phyloP scores from a whole-genome alignment of 1,284 basidiomycete species.

The Vanrija sp. region DNA sequence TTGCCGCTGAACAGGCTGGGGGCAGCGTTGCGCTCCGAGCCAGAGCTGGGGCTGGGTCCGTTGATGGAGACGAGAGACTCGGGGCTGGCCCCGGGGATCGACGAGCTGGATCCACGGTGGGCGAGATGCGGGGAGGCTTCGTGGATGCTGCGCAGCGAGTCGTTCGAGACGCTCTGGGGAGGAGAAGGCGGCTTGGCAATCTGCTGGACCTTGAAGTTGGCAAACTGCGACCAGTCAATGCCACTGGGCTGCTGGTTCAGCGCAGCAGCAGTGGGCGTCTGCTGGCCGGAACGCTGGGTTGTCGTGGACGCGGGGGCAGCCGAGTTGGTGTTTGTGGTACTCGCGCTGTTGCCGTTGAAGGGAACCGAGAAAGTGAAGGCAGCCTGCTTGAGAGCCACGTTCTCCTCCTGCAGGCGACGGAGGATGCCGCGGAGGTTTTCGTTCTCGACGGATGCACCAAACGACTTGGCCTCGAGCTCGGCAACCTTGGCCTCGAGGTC shows the following conservation, averaged over 20 bases:
- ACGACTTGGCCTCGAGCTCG: conserved; percentile 45
- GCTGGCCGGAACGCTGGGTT: background rate
- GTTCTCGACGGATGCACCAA: conserved; percentile 46
- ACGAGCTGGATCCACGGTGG: conserved; percentile 20
- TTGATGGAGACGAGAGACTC: conserved; percentile 33
- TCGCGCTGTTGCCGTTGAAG: conserved; percentile 13
- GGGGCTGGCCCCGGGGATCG: conserved; percentile 20
- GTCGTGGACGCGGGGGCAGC: background rate
- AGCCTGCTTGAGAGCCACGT: conserved; percentile 46
- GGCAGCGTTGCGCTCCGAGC: conserved; percentile 1
- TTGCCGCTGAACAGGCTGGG: conserved; percentile 18
- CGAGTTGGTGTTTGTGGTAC: background rate
- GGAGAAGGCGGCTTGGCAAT: conserved; percentile 39
- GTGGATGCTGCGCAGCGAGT: conserved; percentile 31
- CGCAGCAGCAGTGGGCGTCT: conserved; percentile 1
- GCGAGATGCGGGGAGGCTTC: conserved; percentile 19
- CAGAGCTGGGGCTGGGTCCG: conserved; percentile 12
- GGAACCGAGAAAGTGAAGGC: conserved; percentile 50
- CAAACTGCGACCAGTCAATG: conserved; percentile 19
- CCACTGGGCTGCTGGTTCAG: background rate
- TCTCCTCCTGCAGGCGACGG: conserved; percentile 48
- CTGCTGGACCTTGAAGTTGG: conserved; percentile 13
- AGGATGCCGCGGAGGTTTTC: conserved; percentile 49
- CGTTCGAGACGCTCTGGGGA: conserved; percentile 30
- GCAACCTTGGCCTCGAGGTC: conserved; percentile 49